These are phyloP conservation scores for Penicillium odoratum DNA, from an alignment of 495 filamentous ascomycete genomes.

Conservation along the genomic window DNA sequence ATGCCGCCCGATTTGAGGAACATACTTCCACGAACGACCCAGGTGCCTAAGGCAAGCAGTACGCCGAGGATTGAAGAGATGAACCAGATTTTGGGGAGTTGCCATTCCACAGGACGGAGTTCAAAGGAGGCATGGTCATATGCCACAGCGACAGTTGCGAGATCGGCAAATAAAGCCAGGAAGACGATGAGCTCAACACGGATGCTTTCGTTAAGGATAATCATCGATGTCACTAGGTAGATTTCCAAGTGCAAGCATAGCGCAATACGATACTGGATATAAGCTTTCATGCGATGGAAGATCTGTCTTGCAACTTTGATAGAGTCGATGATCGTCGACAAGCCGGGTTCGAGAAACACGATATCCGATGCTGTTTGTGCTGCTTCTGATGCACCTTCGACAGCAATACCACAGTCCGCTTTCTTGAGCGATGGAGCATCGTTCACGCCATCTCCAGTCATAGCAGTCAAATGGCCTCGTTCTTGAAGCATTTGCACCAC, in stretches of 20 bases:
- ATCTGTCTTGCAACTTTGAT: conserved; percentile 76
- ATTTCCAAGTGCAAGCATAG: conserved; percentile 74
- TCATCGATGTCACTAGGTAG: conserved; percentile 70
- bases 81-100: conserved; percentile 75
- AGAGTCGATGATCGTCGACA: conserved; percentile 72
- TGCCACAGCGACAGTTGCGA: conserved; percentile 71
- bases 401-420: conserved; percentile 76
- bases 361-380: conserved; percentile 74
- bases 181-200: conserved; percentile 68
- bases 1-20: conserved; percentile 67
- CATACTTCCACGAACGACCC: conserved; percentile 65
- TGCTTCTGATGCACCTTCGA: conserved; percentile 72
- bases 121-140: conserved; percentile 75
- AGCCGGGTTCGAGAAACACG: conserved; percentile 71
- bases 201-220: conserved; percentile 72
- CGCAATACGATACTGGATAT: conserved; percentile 77
- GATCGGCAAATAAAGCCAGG: conserved; percentile 70
- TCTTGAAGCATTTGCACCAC: conserved; percentile 97
- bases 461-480: conserved; percentile 93
- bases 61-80: conserved; percentile 65
- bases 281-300: conserved; percentile 79
- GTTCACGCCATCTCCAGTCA: conserved; percentile 98
- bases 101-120: conserved; percentile 70
- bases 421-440: conserved; percentile 96
- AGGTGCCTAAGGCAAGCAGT: conserved; percentile 65